Base-by-base conservation (phyloP, 805 yeast species). In the Metschnikowia anglica region DNA sequence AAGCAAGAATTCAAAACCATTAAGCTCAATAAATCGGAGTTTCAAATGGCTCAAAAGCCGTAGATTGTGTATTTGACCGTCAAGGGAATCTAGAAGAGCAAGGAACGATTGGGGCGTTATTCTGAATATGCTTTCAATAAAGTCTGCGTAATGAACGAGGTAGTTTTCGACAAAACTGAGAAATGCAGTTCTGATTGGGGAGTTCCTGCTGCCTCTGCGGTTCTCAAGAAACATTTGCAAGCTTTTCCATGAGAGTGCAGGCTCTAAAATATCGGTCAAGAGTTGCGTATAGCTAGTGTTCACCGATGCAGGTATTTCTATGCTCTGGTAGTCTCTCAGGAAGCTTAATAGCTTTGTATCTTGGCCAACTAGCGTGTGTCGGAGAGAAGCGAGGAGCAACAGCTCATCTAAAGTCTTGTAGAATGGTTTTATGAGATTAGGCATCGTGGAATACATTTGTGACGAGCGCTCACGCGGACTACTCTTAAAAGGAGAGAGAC, bases 121-220 rank as follows among this genome's bases (percentile, higher is more conserved):
- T 19, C 50, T 54, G 56, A 73, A 66, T 1, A 70, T 28, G 2
- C 41, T 37, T 46, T 74, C 73, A 11, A 76, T 62, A 33, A 50
- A 54, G 29, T 55, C 52, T n/a, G 60, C 61, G 48, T 76, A 76
- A 1, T 45, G 37, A 17, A 53, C 51, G 18, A 74, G 52, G 34
- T 67, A 62, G 4, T 65, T 61, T 18, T 73, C 73, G 3, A 82
- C 59, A 20, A 73, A 72, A 13, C 82, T 68, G 5, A 74, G 47
- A 33, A 83, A 77, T 1, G 95, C 85, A 28, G 79, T 80, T 46
- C 77, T 78, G 12, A 84, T 71, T 7, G 85, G 82, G 3, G 84
- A 76, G 18, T 58, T 48, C 16, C 56, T 51, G 4, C 52, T 54
- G 43, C 45, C 63, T 52, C 49, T 61, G 12, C 48, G 59, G 32